A percentile compares a stretch with the other conserved stretches of the same genome.
Conservation (phyloP, 2,329 filamentous ascomycete species). For the Tolypocladium paradoxum region DNA sequence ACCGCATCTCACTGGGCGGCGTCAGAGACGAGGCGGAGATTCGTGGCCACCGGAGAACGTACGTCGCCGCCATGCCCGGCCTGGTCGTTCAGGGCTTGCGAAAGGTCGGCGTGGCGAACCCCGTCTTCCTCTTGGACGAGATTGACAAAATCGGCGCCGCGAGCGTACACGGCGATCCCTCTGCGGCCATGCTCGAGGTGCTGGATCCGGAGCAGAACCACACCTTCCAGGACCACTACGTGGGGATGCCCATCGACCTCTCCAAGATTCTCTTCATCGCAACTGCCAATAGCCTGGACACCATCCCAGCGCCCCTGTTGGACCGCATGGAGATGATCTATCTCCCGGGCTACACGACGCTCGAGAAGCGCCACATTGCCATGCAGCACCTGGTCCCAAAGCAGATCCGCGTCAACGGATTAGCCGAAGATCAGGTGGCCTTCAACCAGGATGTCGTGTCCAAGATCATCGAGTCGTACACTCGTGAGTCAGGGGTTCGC, state of each 20-base stretch:
- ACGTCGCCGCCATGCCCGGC: conserved; percentile 98
- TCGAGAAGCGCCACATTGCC: conserved; percentile 95
- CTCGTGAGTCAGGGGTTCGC: conserved; percentile 88
- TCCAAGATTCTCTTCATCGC: conserved; percentile 97
- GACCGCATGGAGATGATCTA: conserved; percentile 97
- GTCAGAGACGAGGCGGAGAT: conserved; percentile 97
- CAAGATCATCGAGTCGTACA: conserved; percentile 94
- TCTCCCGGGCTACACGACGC: conserved; percentile 87
- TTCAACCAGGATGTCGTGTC: conserved; percentile 79
- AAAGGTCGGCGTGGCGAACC: conserved; percentile 92
- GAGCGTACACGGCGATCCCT: conserved; percentile 91
- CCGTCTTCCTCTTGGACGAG: conserved; percentile 90
- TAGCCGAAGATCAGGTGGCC: conserved; percentile 61
- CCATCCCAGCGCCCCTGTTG: conserved; percentile 84
- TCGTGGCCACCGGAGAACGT: conserved; percentile 84
- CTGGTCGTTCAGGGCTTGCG: conserved; percentile 86
- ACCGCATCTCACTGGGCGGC: conserved; percentile 90
- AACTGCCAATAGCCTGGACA: conserved; percentile 89
- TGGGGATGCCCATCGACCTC: conserved; percentile 89
- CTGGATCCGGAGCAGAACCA: conserved; percentile 96
- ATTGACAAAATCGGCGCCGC: conserved; percentile 92
- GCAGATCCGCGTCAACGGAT: conserved; percentile 83
- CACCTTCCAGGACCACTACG: conserved; percentile 89
- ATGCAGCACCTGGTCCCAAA: conserved; percentile 90
- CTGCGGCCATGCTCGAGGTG: conserved; percentile 95